Base-by-base conservation (phyloP, 139 green algal genomes). In the Coelastrella sp. region DNA sequence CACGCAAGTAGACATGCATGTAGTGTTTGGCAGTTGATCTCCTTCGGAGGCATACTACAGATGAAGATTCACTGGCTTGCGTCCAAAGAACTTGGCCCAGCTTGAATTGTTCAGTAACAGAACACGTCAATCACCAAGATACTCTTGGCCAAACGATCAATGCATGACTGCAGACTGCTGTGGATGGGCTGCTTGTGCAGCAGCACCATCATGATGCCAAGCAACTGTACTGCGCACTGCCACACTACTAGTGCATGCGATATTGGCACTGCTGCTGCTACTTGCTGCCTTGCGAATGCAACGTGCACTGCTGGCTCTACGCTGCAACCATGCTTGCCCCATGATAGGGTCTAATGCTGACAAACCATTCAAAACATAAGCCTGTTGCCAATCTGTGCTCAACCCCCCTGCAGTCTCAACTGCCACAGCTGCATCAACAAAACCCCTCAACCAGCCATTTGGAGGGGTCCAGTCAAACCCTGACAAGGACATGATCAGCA, bases 301-400 rank as follows among this genome's bases (percentile, higher is more conserved):
- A 12, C 63, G 11, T 20, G 14, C 63, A 12, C 63, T 70, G 68
- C 68, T 76, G 15, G n/a, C 35, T 7, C 17, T 76, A 25, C 60
- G 82, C n/a, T 87, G 82, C 65, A 88, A 24, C 65, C 63, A 78
- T 19, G 20, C 20, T 25, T 88, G 82, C 25, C 82, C 82, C 14
- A 49, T 49, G 49, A 78, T 22, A 66, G 82, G 65, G 56, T 78
- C 27, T 27, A 79, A 9, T n/a, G 82, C 82, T 9, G 59, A 74
- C 81, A 86, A 58, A 15, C 81, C n/a, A 24, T 86, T 86, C 22
- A 15, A 57, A 12, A 86, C 49, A 19, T 17, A 60, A n/a, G 35
- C 57, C 61, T 78, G 82, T 63, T 87, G 82, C 82, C 82, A 87
- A 1, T 76, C 27, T 10, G 82, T 78, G 7, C 15, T 49, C 8